These are phyloP conservation scores for Starmerella potacharoeniae DNA, from an alignment of 805 yeast genomes.

Conservation along the genomic window DNA sequence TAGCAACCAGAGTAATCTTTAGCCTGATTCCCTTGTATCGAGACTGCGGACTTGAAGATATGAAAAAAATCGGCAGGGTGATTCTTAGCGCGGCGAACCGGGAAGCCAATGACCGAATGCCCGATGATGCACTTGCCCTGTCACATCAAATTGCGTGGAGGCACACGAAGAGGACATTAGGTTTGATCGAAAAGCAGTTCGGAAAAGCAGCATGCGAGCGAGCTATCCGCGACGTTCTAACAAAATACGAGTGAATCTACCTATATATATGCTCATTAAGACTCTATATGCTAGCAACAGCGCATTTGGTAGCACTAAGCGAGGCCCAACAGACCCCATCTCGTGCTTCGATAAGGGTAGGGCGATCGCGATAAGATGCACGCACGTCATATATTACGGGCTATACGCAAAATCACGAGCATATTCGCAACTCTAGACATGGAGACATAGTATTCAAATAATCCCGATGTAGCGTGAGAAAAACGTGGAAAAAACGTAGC, in stretches of 20 bases:
- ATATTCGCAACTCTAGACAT: neutral
- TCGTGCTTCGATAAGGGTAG: neutral
- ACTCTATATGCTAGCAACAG: too few species aligned
- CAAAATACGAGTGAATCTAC: too few species aligned
- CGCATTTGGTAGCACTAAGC: too few species aligned
- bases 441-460: neutral
- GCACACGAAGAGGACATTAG: neutral
- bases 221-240: neutral
- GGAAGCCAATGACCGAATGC: neutral
- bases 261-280: too few species aligned
- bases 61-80: neutral
- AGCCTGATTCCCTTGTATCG: neutral
- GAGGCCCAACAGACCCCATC: neutral
- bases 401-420: slow-evolving; percentile 3
- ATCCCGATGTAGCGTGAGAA: too few species aligned
- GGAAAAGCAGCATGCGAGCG: neutral
- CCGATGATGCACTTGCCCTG: neutral
- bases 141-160: neutral
- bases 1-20: neutral
- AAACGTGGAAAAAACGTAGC: too few species aligned
- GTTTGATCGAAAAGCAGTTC: neutral
- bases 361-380: neutral
- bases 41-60: neutral
- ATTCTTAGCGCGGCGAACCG: neutral
- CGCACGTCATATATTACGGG: neutral